phyloP scores from a whole-genome alignment of 2,329 filamentous ascomycete genomes.

The Pseudocercospora ulei region DNA sequence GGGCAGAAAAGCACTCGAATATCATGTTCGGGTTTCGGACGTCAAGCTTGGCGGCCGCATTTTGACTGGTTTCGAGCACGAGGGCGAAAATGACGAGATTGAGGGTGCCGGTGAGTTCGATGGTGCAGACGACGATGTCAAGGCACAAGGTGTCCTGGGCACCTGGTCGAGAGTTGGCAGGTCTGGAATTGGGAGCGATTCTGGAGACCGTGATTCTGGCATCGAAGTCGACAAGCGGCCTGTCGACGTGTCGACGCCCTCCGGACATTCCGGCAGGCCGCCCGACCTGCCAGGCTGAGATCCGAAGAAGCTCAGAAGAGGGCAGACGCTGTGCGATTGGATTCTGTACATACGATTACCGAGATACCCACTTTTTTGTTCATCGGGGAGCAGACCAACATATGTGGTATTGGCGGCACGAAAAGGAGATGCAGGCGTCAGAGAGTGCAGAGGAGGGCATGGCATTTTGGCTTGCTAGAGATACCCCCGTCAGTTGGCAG shows the following conservation, averaged over 20 bases:
- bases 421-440: neutral
- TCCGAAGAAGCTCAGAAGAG: too few species aligned
- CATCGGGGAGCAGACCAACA: neutral
- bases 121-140: constrained; percentile 18
- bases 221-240: constrained; percentile 27
- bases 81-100: constrained; percentile 16
- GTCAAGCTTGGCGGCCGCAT: constrained; percentile 73
- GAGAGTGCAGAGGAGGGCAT: neutral
- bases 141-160: constrained; percentile 28
- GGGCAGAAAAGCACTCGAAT: constrained; percentile 75
- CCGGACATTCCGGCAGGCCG: constrained; percentile 18
- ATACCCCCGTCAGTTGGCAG: constrained; percentile 4
- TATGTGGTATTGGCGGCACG: constrained; percentile 1
- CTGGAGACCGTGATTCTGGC: constrained; percentile 31
- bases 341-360: constrained; percentile 4
- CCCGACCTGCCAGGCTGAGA: too few species aligned
- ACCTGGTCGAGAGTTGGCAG: constrained; percentile 23
- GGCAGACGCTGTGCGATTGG: too few species aligned
- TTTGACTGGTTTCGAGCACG: constrained; percentile 50
- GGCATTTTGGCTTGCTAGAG: constrained; percentile 1
- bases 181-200: constrained; percentile 18
- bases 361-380: constrained; percentile 6
- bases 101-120: constrained; percentile 2
- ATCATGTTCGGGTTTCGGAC: constrained; percentile 68
- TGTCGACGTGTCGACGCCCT: constrained; percentile 12